Base-by-base conservation (phyloP, 495 filamentous ascomycete genomes). In the Friedmanniomyces simplex region DNA sequence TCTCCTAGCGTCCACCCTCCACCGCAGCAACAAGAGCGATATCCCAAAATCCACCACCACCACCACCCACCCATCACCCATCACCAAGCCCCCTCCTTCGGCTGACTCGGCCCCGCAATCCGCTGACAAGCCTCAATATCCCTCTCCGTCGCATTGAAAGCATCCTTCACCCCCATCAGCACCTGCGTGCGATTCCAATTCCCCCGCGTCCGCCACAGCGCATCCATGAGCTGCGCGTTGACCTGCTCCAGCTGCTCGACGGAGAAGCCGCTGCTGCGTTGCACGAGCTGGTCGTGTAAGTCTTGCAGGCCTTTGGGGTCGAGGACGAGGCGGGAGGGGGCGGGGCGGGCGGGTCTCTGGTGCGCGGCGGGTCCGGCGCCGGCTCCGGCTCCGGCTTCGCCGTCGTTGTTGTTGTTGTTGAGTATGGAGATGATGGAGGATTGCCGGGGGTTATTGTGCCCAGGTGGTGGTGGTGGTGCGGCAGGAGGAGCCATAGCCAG, bases 221-320 rank as follows among this genome's bases (percentile, higher is more conserved):
- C 79, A 58, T 90, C 84, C 91, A 96, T 96, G 64, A 96, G 71
- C 55, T 81, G 82, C n/a, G 90, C 82, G 67, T 89, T 88, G 67
- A 95, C 81, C 68, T 96, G 91, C 73, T 97, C 91, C 28, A 98
- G 76, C 68, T 98, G 94, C 71, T 97, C 93, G 39, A 98, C 83
- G 1, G 82, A 86, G 71, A 82, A 90, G 0, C 90, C 90, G 42
- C 84, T 85, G 8, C 86, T 87, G 30, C 78, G 76, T 16, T 78
- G 68, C 0, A 81, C 79, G 21, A 95, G 69, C 26, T 77, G 68
- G 0, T 74, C 63, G 51, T 86, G 76, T 34, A 95, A 76, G 14
- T 73, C 63, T 11, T 76, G 66, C 39, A 87, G 67, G 37, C 76
- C 72, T 0, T 64, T 57, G 10, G 78, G 74, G 64, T 90, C 81